Evolutionary conservation across 805 yeast genomes (phyloP).

Genomic region (Clavispora phyllophila): DNA sequence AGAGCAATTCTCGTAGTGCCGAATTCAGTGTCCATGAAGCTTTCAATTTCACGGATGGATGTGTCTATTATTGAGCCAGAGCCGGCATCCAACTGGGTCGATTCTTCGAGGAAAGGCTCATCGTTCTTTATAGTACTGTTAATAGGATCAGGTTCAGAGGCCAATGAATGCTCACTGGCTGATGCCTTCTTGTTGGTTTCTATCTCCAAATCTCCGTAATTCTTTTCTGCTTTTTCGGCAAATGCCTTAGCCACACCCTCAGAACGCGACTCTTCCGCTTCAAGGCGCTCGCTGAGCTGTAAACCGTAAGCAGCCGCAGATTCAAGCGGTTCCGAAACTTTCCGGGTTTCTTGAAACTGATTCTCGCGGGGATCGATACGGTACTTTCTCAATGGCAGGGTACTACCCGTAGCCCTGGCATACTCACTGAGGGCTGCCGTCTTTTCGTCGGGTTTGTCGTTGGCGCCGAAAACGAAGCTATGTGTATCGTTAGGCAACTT

Average conservation of each 20-base stretch:
- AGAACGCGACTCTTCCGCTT: neutral
- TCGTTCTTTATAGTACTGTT: neutral
- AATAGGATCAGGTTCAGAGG: neutral
- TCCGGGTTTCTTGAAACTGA: conserved; percentile 10
- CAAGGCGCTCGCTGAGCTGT: conserved; percentile 17
- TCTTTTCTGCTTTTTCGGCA: conserved; percentile 22
- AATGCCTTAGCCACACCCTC: neutral
- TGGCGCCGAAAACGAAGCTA: conserved; percentile 13
- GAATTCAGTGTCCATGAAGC: conserved; percentile 33
- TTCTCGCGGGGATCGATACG: neutral
- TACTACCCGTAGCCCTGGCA: conserved; percentile 15
- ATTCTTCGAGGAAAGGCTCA: conserved; percentile 1
- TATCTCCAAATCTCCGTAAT: conserved; percentile 4
- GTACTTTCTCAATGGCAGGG: conserved; percentile 22
- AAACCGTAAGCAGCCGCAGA: conserved; percentile 23
- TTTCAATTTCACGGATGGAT: conserved; percentile 38
- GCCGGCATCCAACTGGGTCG: conserved; percentile 6
- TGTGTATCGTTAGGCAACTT: conserved; percentile 8
- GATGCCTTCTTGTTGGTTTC: neutral
- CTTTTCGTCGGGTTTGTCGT: conserved; percentile 6
- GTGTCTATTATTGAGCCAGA: conserved; percentile 20
- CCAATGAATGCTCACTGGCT: neutral
- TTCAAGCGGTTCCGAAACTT: conserved; percentile 23
- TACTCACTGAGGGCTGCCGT: conserved; percentile 19
- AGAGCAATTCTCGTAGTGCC: conserved; percentile 5